phyloP scores from a whole-genome alignment of 768 basidiomycete genomes.

The Boletus rubropictus region DNA sequence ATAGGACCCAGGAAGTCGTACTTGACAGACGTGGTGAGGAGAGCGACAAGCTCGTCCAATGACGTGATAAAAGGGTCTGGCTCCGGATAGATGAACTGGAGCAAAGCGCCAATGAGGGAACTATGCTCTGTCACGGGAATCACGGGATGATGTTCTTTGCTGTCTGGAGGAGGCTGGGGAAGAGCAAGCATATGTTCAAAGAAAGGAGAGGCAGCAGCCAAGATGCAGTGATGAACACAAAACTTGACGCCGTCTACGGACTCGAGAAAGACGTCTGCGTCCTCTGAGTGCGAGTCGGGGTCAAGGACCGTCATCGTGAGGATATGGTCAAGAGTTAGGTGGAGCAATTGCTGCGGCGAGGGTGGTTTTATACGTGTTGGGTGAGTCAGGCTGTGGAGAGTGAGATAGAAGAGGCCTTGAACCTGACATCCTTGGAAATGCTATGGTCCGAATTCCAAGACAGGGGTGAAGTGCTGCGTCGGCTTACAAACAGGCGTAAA shows the following conservation, averaged over 20 bases:
- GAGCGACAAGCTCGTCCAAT: constrained; percentile 47
- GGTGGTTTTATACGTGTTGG: constrained; percentile 18
- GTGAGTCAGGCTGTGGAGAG: constrained; percentile 5
- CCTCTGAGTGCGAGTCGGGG: constrained; percentile 38
- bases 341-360: background rate
- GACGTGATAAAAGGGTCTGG: constrained; percentile 46
- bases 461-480: constrained; percentile 4
- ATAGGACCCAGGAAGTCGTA: constrained; percentile 53
- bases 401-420: no score
- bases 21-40: constrained; percentile 54
- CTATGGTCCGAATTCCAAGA: constrained; percentile 14
- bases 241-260: constrained; percentile 46
- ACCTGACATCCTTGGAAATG: no score
- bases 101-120: constrained; percentile 41
- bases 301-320: constrained; percentile 25
- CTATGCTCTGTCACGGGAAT: constrained; percentile 53
- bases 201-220: constrained; percentile 60
- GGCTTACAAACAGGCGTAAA: constrained; percentile 24
- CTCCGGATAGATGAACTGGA: constrained; percentile 59
- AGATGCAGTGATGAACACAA: constrained; percentile 55
- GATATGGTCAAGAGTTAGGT: constrained; percentile 4
- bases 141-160: constrained; percentile 33
- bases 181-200: constrained; percentile 65
- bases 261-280: constrained; percentile 51
- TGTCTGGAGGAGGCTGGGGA: constrained; percentile 42